Evolutionary conservation across 371 early-diverging fungal species (phyloP), one percentile per base, ranked within the genome.

Genomic region (Haplosporangium sp.): DNA sequence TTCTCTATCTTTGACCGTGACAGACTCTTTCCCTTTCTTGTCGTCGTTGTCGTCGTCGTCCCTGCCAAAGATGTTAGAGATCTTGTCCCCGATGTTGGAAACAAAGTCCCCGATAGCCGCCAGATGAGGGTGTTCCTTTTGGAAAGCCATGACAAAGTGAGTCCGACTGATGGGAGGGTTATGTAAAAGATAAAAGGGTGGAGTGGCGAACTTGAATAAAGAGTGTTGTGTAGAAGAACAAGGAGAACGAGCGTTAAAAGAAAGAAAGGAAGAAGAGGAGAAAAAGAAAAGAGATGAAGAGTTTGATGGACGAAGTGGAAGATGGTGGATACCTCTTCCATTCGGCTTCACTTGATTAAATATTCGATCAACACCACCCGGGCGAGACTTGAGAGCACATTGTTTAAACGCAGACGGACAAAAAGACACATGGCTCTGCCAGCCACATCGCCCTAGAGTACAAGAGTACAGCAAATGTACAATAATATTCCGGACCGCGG

Each of bases 91-190:
- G 41, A 69, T 45, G 14, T 47, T 42, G 16, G 61, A 61, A 43
- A 74, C 76, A 63, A 76, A 62, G 56, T 70, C 69, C 12, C 70
- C 59, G 38, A 76, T 55, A 36, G 51, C 54, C 6, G 66, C 38
- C 37, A 70, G 63, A 12, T 67, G 70, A 2, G 69, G 67, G 20
- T 69, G 66, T 3, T 66, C 64, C 3, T 69, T 16, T 6, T 66
- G 53, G 40, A 62, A 58, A 21, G 75, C 36, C 75, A 75, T 75
- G 51, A 23, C 16, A 16, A 36, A 21, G 20, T 7, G 12, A 14
- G n/a, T 50, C 9, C 8, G 21, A 40, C 9, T 9, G 16, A 41
- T 40, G 23, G 23, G 50, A 41, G 13, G 3, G 55, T 40, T 18
- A 47, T 18, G 13, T 8, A 43, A 20, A 23, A 13, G 23, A 23